These are phyloP conservation scores for Aspergillus caelatus DNA, from an alignment of 2,329 filamentous ascomycete species.

Conservation along the genomic window DNA sequence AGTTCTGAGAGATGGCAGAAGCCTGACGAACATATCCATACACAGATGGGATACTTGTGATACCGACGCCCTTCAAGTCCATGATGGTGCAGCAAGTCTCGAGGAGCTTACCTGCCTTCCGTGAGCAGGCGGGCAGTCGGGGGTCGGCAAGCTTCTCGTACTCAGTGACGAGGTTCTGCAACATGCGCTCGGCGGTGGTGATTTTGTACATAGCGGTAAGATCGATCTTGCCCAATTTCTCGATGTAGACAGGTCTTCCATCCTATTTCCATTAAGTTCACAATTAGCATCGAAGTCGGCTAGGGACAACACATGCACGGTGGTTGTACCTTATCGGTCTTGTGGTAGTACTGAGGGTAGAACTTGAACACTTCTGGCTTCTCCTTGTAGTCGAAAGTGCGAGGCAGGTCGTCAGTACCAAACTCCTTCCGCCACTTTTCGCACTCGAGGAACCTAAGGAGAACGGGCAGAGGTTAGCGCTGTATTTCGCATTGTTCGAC, in stretches of 20 bases:
- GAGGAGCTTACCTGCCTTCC: constrained; percentile 83
- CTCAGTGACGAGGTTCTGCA: constrained; percentile 93
- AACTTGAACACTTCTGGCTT: constrained; percentile 81
- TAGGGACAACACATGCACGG: neutral
- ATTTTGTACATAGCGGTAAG: constrained; percentile 88
- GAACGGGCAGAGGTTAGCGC: constrained; percentile 15
- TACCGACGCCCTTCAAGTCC: constrained; percentile 92
- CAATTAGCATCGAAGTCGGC: constrained; percentile 10
- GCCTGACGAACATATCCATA: constrained; percentile 86
- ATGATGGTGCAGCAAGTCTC: constrained; percentile 99
- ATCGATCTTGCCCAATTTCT: constrained; percentile 92
- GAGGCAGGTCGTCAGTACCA: constrained; percentile 78
- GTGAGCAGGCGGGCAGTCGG: constrained; percentile 90
- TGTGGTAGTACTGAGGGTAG: constrained; percentile 99
- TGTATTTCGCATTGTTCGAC: neutral
- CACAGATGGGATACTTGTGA: constrained; percentile 78
- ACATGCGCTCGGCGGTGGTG: constrained; percentile 89
- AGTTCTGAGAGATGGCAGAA: constrained; percentile 92
- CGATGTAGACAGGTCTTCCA: constrained; percentile 95
- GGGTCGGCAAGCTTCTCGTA: constrained; percentile 96
- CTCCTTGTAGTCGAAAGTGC: constrained; percentile 84
- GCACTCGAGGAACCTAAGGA: constrained; percentile 78
- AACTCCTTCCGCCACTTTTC: constrained; percentile 91
- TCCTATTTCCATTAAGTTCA: constrained; percentile 60
- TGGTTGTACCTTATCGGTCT: constrained; percentile 58